Base-by-base conservation (phyloP, 345 rosid genomes). In the Populus ilicifolia region DNA sequence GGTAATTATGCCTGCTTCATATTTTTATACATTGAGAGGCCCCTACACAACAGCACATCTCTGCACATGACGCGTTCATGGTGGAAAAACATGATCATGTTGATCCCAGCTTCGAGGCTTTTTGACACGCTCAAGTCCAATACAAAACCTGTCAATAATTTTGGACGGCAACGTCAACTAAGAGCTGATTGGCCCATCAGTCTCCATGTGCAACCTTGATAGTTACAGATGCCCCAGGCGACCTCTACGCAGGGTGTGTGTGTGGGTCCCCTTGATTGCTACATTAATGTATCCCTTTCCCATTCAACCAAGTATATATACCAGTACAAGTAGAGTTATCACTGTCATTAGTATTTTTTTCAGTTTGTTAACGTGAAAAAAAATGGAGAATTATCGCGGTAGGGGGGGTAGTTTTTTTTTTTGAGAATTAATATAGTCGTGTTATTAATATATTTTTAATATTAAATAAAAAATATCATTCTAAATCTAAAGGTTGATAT, bases 111-210 rank as follows among this genome's bases (percentile, higher is more conserved):
- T 13, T 14, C 9, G 44, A 23, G 36, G 36, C 18, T 36, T 56
- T 56, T 0, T 5, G 30, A 36, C 20, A 39, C 67, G 18, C 50
- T 73, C 18, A 3, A 29, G 29, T 73, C 68, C 68, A 23, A 21
- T 25, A 71, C 35, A 56, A 11, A n/a, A 12, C 33, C 68, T 21
- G 25, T 62, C 36, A 73, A 25, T 17, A 38, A 62, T 27, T 39
- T 25, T 38, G 18, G 18, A 18, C 2, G 27, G 29, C 52, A 20
- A 63, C 17, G 56, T 43, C 39, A 14, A 23, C 12, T 29, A 5
- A 64, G 70, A 59, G 14, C 62, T 27, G 18, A 23, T 2, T 65
- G 77, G 71, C 77, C 71, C 71, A 65, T 65, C 71, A 43, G 67
- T 46, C n/a, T 48, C 66, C 30, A 21, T 59, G 50, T 56, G 25